Base-by-base conservation (phyloP, 2,329 filamentous ascomycete genomes). In the Shiraia bambusicola region DNA sequence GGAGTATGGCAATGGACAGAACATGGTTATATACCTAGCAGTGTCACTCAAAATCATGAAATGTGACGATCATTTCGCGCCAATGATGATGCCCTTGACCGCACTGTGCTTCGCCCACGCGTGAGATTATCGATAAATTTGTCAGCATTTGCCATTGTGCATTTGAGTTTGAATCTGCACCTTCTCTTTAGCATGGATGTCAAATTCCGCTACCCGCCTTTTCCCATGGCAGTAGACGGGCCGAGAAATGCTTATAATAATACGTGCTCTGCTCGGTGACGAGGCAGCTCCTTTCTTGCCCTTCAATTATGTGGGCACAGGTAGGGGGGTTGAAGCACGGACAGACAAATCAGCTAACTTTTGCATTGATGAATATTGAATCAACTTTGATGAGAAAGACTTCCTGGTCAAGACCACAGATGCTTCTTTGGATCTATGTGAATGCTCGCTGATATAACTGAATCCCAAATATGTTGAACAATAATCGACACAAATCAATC, bases 151-250 rank as follows among this genome's bases (percentile, higher is more conserved):
- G 19, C 19, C 8, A 22, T 8, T 4, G 19, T 22, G 19, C 19
- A 22, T 22, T 22, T 22, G 4, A 22, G 8, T 22, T 5, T 22
- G 4, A 22, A 22, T 22, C 4, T 22, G 19, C 19, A 22, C 19
- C 19, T 36, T 27, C 24, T 26, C 14, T 25, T 27, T 63, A 93
- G 91, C 91, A 95, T 88, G 87, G 88, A 95, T 96, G 91, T 96
- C 91, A 96, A 95, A 95, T 96, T 96, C 83, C 91, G 93, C 92
- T 86, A 77, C 82, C 81, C 84, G 83, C 84, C 71, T 72, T 69
- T 56, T 43, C 37, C 73, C 84, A 70, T 95, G 88, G 86, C 88
- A 90, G 83, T 78, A 80, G 83, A 91, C 91, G 89, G 91, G 90
- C 90, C 88, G 91, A 95, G 89, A 95, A 89, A 89, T 95, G 90